Percentiles rank a stretch among this genome's conserved stretches.
Conservation (phyloP, 2,329 filamentous ascomycete species). For the Xylariaceae sp. region DNA sequence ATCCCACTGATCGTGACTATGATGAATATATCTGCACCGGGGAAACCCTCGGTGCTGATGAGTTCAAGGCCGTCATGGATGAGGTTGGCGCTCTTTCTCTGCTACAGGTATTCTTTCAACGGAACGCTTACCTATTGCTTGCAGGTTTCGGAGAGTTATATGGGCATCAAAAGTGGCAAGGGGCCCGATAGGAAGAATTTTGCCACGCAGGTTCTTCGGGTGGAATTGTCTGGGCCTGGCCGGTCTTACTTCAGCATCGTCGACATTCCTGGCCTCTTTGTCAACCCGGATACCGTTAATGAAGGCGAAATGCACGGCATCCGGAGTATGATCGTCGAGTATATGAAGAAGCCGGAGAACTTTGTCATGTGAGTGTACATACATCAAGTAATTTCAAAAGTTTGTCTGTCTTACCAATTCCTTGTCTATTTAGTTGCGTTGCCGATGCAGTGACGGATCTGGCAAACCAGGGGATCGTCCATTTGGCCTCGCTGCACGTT, state of each 20-base stretch:
- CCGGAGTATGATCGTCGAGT: constrained; percentile 33
- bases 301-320: constrained; percentile 31
- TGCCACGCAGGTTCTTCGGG: constrained; percentile 36
- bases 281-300: constrained; percentile 27
- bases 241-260: constrained; percentile 38
- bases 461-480: constrained; percentile 31
- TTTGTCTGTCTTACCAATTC: neutral
- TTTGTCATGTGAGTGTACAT: constrained; percentile 36
- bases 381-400: neutral
- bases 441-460: constrained; percentile 34
- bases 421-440: constrained; percentile 30
- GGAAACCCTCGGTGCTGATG: constrained; percentile 28
- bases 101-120: neutral
- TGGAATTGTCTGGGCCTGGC: constrained; percentile 37
- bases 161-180: constrained; percentile 31
- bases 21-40: constrained; percentile 25
- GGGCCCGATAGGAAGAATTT: constrained; percentile 34
- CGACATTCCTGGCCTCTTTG: constrained; percentile 37
- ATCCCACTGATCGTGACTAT: constrained; percentile 16
- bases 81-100: constrained; percentile 24
- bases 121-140: neutral
- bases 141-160: constrained; percentile 30
- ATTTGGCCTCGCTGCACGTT: constrained; percentile 28
- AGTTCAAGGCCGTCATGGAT: constrained; percentile 32
- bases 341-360: constrained; percentile 36